Evolutionary conservation across 768 basidiomycete genomes (phyloP).

Genomic region (Cystobasidiopsis lactophilus): DNA sequence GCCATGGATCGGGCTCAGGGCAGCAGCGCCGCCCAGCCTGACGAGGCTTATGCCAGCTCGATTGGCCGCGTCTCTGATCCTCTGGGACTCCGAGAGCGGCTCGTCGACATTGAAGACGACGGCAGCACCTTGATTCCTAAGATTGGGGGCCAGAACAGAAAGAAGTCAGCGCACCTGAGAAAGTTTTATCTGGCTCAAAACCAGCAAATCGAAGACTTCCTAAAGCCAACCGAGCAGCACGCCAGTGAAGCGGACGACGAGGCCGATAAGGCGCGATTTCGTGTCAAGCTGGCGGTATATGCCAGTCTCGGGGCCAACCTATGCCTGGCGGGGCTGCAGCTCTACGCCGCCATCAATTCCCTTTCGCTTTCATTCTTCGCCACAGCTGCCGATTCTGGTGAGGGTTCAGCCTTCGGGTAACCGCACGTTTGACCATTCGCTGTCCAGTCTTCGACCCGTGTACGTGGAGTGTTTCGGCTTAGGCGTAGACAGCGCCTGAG

Average conservation of each 20-base stretch:
- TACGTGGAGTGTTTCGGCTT: too few relatives aligned
- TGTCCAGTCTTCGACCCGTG: too few relatives aligned
- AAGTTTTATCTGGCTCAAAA: conserved; percentile 2
- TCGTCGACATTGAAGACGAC: not conserved
- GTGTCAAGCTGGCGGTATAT: conserved; percentile 8
- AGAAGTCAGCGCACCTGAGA: not conserved
- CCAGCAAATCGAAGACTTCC: conserved; percentile 7
- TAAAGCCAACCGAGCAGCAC: conserved; percentile 3
- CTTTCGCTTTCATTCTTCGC: conserved; percentile 66
- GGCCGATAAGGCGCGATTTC: conserved; percentile 5
- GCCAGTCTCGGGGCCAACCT: conserved; percentile 7
- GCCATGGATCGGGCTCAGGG: too few relatives aligned
- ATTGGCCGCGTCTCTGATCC: not conserved
- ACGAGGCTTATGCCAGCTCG: not conserved
- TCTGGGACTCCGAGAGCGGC: not conserved
- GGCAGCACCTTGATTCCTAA: not conserved
- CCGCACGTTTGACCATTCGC: too few relatives aligned
- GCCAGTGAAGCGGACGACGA: conserved; percentile 1
- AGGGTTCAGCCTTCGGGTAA: too few relatives aligned
- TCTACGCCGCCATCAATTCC: conserved; percentile 78
- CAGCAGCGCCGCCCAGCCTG: not conserved
- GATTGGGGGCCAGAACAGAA: not conserved
- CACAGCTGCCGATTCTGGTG: conserved; percentile 67
- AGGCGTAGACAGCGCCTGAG: too few relatives aligned
- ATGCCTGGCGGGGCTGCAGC: conserved; percentile 22